These are phyloP conservation scores for Cercospora canescens DNA, from an alignment of 2,329 filamentous ascomycete genomes.

Conservation along the genomic window DNA sequence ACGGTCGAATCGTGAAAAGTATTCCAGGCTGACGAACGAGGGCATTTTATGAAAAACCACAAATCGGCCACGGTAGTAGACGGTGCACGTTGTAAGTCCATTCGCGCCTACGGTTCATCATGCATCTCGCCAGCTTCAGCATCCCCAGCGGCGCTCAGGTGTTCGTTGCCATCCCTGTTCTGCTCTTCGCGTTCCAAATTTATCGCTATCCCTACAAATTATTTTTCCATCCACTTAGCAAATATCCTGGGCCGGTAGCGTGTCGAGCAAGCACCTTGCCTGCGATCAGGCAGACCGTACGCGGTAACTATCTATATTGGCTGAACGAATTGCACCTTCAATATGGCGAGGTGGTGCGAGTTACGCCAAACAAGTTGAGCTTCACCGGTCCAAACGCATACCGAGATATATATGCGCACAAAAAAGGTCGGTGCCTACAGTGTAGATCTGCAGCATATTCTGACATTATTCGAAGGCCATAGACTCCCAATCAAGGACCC, in stretches of 20 bases:
- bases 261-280: not conserved
- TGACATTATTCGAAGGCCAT: not conserved
- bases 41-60: not conserved
- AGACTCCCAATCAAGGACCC: constrained; percentile 2
- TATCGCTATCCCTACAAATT: not conserved
- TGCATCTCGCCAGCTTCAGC: not conserved
- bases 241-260: not conserved
- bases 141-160: not conserved
- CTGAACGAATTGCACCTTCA: constrained; percentile 5
- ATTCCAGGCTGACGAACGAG: not conserved
- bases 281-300: not conserved
- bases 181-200: not conserved
- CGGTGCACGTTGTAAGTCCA: not conserved
- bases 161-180: not conserved
- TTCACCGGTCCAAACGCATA: constrained; percentile 6
- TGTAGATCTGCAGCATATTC: not conserved
- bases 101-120: not conserved
- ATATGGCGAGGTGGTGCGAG: constrained; percentile 19
- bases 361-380: constrained; percentile 17
- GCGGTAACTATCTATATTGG: not conserved
- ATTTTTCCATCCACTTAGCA: not conserved
- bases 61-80: not conserved
- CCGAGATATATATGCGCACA: not conserved
- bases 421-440: not conserved
- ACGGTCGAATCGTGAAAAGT: not conserved